phyloP scores from a whole-genome alignment of 768 basidiomycete genomes.

The Mycena chlorophos region DNA sequence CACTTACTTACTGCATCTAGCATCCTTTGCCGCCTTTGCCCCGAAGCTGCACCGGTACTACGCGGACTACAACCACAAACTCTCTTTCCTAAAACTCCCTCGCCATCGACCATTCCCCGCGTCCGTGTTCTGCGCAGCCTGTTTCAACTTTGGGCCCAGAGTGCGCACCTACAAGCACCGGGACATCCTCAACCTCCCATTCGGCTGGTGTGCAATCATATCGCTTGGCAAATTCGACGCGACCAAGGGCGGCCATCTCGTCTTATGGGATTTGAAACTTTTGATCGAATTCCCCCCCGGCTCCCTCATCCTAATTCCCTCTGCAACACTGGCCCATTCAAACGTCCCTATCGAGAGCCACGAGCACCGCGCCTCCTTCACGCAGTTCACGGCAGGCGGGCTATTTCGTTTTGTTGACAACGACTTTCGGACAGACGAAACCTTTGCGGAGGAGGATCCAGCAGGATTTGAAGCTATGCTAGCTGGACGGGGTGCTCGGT shows the following conservation, averaged over 20 bases:
- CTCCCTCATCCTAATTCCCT: constrained; percentile 30
- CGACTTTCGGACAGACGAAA: not conserved
- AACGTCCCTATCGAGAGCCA: constrained; percentile 21
- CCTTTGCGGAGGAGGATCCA: not conserved
- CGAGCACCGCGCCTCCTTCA: constrained; percentile 25
- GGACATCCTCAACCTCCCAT: constrained; percentile 32
- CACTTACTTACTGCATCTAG: not conserved
- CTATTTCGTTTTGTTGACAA: not conserved
- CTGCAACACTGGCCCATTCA: constrained; percentile 27
- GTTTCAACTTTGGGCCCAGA: constrained; percentile 31
- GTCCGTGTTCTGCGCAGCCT: constrained; percentile 23
- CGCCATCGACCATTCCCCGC: not conserved
- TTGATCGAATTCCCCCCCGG: constrained; percentile 29
- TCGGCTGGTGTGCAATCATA: constrained; percentile 33
- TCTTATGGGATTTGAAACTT: constrained; percentile 29
- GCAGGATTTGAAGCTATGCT: not conserved
- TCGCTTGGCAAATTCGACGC: constrained; percentile 30
- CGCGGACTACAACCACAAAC: not conserved
- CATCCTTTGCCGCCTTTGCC: constrained; percentile 9
- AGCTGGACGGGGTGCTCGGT: not conserved
- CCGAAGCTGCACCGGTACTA: constrained; percentile 15
- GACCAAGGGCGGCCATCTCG: constrained; percentile 31
- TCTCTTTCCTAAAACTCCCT: not conserved
- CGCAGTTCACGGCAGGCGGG: constrained; percentile 29
- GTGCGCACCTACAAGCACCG: constrained; percentile 23